Percentiles rank a stretch among this genome's conserved stretches.
These are phyloP conservation scores for Tolypocladium inflatum DNA, from an alignment of 2,329 filamentous ascomycete species.

Conservation along the genomic window DNA sequence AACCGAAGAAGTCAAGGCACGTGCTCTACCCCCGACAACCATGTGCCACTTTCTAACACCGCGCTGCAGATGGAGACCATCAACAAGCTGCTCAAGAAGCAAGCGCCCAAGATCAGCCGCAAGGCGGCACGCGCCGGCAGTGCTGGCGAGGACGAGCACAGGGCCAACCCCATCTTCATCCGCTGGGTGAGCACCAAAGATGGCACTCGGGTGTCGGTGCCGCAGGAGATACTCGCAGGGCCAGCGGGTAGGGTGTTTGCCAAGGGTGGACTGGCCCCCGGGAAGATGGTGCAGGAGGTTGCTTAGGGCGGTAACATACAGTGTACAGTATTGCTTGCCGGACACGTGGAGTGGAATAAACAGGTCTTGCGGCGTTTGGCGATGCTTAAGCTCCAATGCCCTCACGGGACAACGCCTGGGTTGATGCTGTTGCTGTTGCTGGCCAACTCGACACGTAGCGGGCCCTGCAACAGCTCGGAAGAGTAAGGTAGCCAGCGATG, in stretches of 20 bases:
- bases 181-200: conserved; percentile 62
- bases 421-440: background rate
- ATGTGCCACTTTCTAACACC: conserved; percentile 1
- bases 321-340: background rate
- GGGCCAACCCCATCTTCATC: conserved; percentile 51
- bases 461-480: background rate
- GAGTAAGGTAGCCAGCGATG: background rate
- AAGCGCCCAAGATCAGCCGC: conserved; percentile 64
- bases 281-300: conserved; percentile 48
- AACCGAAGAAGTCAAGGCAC: conserved; percentile 54
- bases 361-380: background rate
- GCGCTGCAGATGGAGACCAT: conserved; percentile 69
- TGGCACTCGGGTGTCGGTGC: conserved; percentile 54
- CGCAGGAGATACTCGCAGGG: conserved; percentile 56
- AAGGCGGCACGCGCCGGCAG: conserved; percentile 40
- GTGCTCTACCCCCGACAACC: conserved; percentile 1
- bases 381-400: background rate
- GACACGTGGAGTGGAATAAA: background rate
- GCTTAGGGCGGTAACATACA: conserved; percentile 16
- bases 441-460: background rate
- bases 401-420: background rate
- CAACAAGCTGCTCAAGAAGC: conserved; percentile 81
- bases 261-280: conserved; percentile 17
- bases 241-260: conserved; percentile 53
- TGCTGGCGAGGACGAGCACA: conserved; percentile 36